Evolutionary conservation across 192 early-diverging fungal species (phyloP).

Genomic region (Entophlyctis luteolus): DNA sequence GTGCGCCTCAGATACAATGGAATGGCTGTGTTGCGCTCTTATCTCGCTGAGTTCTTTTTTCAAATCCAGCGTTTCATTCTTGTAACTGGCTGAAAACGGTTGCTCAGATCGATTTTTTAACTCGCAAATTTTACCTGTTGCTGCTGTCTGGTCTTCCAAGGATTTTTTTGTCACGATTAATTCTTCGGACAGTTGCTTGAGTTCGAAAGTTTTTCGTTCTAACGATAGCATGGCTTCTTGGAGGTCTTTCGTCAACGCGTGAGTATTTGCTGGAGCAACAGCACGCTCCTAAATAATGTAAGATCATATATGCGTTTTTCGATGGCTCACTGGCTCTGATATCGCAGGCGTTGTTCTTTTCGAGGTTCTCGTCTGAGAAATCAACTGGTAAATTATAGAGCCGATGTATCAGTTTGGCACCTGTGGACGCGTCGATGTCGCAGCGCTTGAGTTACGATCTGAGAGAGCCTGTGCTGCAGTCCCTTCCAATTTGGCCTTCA

Average conservation of each 20-base stretch:
- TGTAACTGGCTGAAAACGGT: conserved; percentile 8
- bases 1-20: no score
- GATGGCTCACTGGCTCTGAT: no score
- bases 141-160: conserved; percentile 36
- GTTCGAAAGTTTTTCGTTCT: conserved; percentile 44
- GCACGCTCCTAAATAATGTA: no score
- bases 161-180: conserved; percentile 21
- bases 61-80: conserved; percentile 34
- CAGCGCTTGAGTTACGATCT: conserved; percentile 14
- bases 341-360: no score
- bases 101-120: not conserved
- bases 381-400: no score
- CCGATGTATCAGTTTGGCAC: no score
- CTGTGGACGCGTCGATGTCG: not conserved
- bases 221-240: conserved; percentile 47
- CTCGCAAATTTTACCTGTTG: conserved; percentile 11
- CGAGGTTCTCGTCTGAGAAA: no score
- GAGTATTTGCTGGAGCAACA: conserved; percentile 11
- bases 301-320: no score
- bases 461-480: not conserved
- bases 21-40: no score
- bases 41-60: conserved; percentile 19
- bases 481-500: conserved; percentile 29
- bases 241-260: conserved; percentile 40
- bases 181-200: conserved; percentile 46